Conservation (phyloP, 2,329 filamentous ascomycete species). For the Plectosphaerella cucumerina region DNA sequence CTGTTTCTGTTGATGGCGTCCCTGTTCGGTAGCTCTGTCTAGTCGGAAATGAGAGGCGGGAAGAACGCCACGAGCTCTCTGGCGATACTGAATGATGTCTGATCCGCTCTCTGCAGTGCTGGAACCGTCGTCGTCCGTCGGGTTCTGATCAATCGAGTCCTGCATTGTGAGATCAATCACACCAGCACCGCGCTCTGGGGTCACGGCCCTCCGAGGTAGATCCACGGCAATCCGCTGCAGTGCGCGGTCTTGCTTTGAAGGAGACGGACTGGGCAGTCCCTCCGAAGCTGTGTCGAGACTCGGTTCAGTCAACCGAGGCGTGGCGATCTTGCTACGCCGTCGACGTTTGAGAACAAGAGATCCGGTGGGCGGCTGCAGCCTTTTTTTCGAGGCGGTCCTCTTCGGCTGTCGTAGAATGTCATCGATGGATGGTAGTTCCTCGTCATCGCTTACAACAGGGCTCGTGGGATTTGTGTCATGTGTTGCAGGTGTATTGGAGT, state of each 20-base stretch:
- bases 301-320: too few species aligned
- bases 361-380: not conserved
- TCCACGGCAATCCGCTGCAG: not conserved
- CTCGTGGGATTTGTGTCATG: slow-evolving; percentile 32
- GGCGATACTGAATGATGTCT: slow-evolving; percentile 35
- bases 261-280: not conserved
- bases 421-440: slow-evolving; percentile 29
- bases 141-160: slow-evolving; percentile 6
- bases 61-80: slow-evolving; percentile 54
- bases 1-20: slow-evolving; percentile 22
- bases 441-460: slow-evolving; percentile 22
- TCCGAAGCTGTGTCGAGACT: too few species aligned
- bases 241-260: too few species aligned
- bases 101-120: slow-evolving; percentile 29
- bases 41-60: slow-evolving; percentile 65
- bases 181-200: not conserved
- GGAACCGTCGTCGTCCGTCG: slow-evolving; percentile 1
- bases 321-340: not conserved
- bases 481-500: slow-evolving; percentile 23
- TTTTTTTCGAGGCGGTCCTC: not conserved
- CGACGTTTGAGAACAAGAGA: not conserved
- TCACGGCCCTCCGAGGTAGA: not conserved
- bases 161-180: slow-evolving; percentile 9
- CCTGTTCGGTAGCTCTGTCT: slow-evolving; percentile 36
- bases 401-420: slow-evolving; percentile 15